These are phyloP conservation scores for Globisporangium alternatum DNA, from an alignment of 352 stramenopile genomes.

Conservation along the genomic window DNA sequence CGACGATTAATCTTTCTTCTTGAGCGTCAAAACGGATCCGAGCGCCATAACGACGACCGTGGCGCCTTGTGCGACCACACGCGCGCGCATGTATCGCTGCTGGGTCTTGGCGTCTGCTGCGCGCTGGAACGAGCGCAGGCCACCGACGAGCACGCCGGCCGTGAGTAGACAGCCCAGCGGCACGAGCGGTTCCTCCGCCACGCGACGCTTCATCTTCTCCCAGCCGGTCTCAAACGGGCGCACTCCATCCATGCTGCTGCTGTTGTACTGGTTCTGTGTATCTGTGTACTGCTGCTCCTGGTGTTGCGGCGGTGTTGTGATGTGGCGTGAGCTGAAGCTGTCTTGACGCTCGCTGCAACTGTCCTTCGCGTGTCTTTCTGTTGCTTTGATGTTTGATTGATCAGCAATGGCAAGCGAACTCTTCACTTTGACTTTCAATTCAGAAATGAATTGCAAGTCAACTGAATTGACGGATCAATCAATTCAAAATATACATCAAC, in stretches of 20 bases:
- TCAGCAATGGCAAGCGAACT: no score
- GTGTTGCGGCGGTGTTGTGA: not conserved
- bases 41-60: constrained; percentile 67
- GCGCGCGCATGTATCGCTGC: constrained; percentile 79
- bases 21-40: constrained; percentile 64
- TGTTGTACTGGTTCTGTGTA: not conserved
- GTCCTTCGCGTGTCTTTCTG: constrained; percentile 7
- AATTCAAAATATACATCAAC: not conserved
- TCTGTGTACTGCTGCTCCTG: not conserved
- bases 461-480: not conserved
- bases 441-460: not conserved
- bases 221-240: constrained; percentile 60
- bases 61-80: constrained; percentile 65
- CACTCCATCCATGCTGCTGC: constrained; percentile 28
- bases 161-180: constrained; percentile 66
- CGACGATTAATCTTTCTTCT: constrained; percentile 33
- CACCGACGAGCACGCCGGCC: constrained; percentile 54
- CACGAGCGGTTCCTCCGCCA: constrained; percentile 72
- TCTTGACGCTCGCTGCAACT: not conserved
- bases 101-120: constrained; percentile 67
- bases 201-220: constrained; percentile 81
- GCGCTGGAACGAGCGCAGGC: constrained; percentile 62
- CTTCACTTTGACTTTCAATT: constrained; percentile 4
- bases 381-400: not conserved
- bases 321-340: not conserved